Evolutionary conservation across 306 rosid species (phyloP).

Genomic region (Rosa persica): DNA sequence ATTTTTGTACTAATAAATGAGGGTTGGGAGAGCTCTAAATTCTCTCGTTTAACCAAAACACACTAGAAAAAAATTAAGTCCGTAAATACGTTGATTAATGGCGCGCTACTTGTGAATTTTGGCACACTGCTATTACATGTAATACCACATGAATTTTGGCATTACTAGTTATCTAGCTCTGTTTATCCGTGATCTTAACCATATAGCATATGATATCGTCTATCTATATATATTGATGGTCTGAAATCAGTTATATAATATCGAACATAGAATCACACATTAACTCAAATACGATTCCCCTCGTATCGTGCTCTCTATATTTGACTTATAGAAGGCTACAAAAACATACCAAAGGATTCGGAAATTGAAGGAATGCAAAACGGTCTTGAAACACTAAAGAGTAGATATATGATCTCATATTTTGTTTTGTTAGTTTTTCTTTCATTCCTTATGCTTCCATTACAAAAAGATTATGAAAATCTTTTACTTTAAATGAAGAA

Average conservation of each 20-base stretch:
- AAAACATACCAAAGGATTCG: background rate
- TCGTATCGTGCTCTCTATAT: background rate
- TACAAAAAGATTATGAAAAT: background rate
- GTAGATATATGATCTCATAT: background rate
- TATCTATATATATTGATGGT: background rate
- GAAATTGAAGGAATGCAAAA: background rate
- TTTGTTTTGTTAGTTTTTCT: background rate
- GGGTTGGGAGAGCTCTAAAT: background rate
- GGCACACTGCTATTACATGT: background rate
- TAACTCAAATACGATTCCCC: background rate
- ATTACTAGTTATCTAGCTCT: background rate
- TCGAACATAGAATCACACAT: background rate
- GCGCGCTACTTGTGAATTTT: background rate
- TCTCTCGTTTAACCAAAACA: background rate
- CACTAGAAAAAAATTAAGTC: background rate
- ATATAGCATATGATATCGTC: background rate
- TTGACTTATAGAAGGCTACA: background rate
- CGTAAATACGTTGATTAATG: background rate
- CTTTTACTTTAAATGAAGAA: background rate
- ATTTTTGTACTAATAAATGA: too few relatives aligned
- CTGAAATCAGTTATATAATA: background rate
- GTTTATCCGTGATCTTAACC: background rate
- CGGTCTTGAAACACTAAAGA: background rate
- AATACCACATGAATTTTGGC: background rate
- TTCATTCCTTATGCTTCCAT: constrained; percentile 9